phyloP scores from a whole-genome alignment of 169 alveolate genomes.

The Cryptosporidium sp. region DNA sequence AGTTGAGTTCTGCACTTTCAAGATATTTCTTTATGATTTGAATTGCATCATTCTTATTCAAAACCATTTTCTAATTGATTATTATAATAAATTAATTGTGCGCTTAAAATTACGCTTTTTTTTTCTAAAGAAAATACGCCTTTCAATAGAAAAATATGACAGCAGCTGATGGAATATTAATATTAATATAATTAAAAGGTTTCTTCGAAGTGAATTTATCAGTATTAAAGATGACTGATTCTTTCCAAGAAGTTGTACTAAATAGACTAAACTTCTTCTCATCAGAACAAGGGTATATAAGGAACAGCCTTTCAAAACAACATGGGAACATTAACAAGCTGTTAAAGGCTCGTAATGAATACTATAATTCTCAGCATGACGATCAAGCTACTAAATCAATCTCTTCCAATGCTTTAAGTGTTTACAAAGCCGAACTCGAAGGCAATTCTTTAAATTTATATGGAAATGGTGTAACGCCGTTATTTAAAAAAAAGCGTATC shows the following conservation, averaged over 20 bases:
- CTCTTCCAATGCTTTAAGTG: not conserved
- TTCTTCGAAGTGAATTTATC: not conserved
- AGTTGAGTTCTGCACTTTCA: conserved; percentile 17
- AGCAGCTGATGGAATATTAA: not conserved
- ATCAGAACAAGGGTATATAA: conserved; percentile 39
- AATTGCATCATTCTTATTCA: conserved; percentile 57
- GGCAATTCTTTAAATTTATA: not conserved
- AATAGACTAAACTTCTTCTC: conserved; percentile 41
- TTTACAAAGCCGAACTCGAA: not conserved
- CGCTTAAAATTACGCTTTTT: not conserved
- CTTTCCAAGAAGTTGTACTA: conserved; percentile 18
- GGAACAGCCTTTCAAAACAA: not conserved
- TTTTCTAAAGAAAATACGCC: not conserved
- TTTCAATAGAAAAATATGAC: not conserved
- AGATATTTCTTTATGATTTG: conserved; percentile 21
- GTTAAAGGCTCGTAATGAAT: conserved; percentile 8
- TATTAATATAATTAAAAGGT: not conserved
- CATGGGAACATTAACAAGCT: conserved; percentile 5
- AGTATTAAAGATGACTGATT: conserved; percentile 6
- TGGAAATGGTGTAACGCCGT: not conserved
- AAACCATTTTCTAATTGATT: conserved; percentile 9
- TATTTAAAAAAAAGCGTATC: not conserved
- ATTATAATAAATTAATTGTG: not conserved
- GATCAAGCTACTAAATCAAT: not conserved
- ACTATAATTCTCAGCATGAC: not conserved